Base-by-base conservation (phyloP, 2,329 filamentous ascomycete species). In the Microdochium paspali region DNA sequence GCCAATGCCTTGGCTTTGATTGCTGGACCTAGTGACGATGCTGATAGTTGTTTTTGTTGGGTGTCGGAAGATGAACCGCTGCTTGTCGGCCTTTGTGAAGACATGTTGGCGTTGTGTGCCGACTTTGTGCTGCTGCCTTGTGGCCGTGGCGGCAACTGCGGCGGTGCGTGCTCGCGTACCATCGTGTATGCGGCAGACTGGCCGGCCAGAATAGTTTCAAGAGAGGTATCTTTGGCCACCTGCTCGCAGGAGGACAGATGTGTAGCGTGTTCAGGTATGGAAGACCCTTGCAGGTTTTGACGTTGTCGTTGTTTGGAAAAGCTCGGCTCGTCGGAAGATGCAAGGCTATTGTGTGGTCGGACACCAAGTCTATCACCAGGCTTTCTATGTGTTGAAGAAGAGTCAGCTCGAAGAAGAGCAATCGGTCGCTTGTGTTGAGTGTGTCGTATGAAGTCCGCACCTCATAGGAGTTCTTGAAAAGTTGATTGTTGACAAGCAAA, bases 101-200 rank as follows among this genome's bases (percentile, higher is more conserved):
- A 47, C 21, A 44, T 39, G 24, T 54, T 53, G 24, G 56, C 47
- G 31, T 44, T 47, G n/a, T 44, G 2, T 23, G 43, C 9, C 10
- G 46, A 39, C 43, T n/a, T 43, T 23, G 50, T 52, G n/a, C 48
- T 47, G 53, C 50, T n/a, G n/a, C 58, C 58, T 44, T 60, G 60
- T 18, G 73, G 65, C 57, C 57, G 71, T 58, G 57, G 60, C 30
- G 63, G 70, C 59, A 56, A 66, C 69, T 66, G 73, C 51, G 64
- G 70, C 50, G 59, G 73, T 57, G 56, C 72, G 54, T 60, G 71
- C 65, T 67, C 74, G 58, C 66, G 71, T 54, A 67, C 74, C 73
- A 75, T 76, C 54, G 46, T 55, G 53, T 9, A 44, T 35, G 42
- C 44, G 7, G 10, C 12, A 15, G 13, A 18, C 45, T n/a, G 48